Base-by-base conservation (phyloP, 305 asterid genomes). In the Fraxinus sp. region DNA sequence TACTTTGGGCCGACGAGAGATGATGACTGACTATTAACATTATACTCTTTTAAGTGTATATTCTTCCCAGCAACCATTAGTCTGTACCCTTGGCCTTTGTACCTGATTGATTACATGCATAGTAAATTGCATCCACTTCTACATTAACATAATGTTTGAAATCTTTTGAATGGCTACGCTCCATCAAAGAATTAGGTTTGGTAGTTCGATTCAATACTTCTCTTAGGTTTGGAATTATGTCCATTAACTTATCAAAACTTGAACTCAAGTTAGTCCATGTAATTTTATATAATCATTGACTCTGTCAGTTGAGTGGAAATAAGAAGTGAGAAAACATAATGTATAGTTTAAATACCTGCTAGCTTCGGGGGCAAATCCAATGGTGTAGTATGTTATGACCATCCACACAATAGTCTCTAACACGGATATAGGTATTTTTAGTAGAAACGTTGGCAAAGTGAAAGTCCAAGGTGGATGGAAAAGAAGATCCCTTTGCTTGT, bases 401-500 rank as follows among this genome's bases (percentile, higher is more conserved):
- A 52, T 52, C 62, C 62, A 52, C 62, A 52, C 62, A 4, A 16
- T 52, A 16, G 62, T 52, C 62, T 52, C 62, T 16, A 52, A 16
- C 8, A 52, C 1, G 22, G 62, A 52, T 52, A 52, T 52, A 16
- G 62, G 62, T 52, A 52, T 4, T 16, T 52, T 52, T 52, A 52
- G 62, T 16, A 52, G 62, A 52, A 52, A 4, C 9, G 62, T 52
- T 52, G 62, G 98, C 8, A 94, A 80, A 3, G 98, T 94, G 77
- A 86, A 94, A 78, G 92, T 79, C 98, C 97, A 94, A 1, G 97
- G 90, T 10, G 97, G 98, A 78, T 94, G 97, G 68, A 94, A 91
- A 7, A 90, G 92, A 77, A 93, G 94, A 79, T 94, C 98, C 82
- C 98, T 81, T 0, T 94, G 98, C 81, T 94, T 94, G 85, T 92